Base-by-base conservation (phyloP, 176 grass and related monocot genomes). In the Oryza officinalis region DNA sequence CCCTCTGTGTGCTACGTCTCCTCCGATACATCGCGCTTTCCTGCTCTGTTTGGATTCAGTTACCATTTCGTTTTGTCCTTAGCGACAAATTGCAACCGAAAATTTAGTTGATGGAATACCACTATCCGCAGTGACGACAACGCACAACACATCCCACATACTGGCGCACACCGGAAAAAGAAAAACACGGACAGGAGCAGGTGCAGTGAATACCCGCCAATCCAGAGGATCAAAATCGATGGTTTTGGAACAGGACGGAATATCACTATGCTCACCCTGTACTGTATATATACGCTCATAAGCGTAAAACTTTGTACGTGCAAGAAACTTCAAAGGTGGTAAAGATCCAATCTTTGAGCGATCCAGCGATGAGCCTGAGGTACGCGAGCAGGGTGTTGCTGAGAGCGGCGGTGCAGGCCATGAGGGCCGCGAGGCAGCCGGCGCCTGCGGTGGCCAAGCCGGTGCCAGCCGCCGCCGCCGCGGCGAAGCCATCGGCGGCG, bases 291-390 rank as follows among this genome's bases (percentile, higher is more conserved):
- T 47, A 30, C 37, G 8, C 31, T 1, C 3, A 5, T 0, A 2
- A 3, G 0, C 52, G 3, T 33, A 9, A 22, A 6, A 15, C 33
- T 13, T 30, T 28, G n/a, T 10, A 8, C 28, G 14, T 18, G 13
- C n/a, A 61, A 32, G 44, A 27, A 37, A 11, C 4, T 49, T 64
- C 38, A 72, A 5, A 9, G 54, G 26, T 1, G 20, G 33, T 44
- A 85, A 13, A 74, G 6, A 6, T 66, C 11, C 7, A 81, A 9
- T 74, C 30, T 57, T 46, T 35, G 30, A 31, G 63, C 38, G 50
- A 54, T 54, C 26, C 10, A 35, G 2, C 28, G 20, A 86, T 86
- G 84, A 86, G 90, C 67, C 52, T 92, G 76, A 76, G 90, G 70
- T 69, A 80, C 83, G 67, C 65, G 15, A 86, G 75, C 17, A 76